phyloP scores from a whole-genome alignment of 192 early-diverging fungal genomes.

The Glomus cerebriforme region DNA sequence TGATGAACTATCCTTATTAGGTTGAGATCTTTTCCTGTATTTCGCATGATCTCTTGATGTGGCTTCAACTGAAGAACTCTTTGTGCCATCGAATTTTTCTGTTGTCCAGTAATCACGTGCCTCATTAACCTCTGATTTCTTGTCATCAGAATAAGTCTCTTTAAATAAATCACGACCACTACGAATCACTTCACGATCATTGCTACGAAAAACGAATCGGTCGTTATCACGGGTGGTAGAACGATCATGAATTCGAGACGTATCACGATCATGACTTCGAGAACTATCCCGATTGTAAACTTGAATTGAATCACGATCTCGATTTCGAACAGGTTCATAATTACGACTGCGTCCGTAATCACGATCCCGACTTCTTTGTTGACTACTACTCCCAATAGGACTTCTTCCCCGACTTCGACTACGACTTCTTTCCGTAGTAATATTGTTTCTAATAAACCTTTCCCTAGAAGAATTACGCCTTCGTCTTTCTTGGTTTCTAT shows the following conservation, averaged over 20 bases:
- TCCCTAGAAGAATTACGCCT: conserved; percentile 19
- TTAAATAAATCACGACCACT: background rate
- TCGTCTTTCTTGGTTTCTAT: background rate
- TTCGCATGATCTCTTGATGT: background rate
- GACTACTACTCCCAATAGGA: background rate
- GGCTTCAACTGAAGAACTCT: background rate
- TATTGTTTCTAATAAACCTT: background rate
- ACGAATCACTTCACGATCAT: background rate
- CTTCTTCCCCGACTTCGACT: conserved; percentile 20
- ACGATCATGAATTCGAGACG: background rate
- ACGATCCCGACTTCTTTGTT: conserved; percentile 8
- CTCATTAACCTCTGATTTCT: background rate
- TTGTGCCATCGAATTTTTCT: background rate
- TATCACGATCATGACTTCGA: conserved; percentile 12
- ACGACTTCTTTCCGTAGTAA: background rate
- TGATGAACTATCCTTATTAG: background rate
- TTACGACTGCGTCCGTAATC: background rate
- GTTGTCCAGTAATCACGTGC: background rate
- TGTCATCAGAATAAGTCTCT: background rate
- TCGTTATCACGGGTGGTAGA: background rate
- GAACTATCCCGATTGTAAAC: background rate
- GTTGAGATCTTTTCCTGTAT: background rate
- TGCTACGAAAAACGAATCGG: background rate
- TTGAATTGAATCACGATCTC: conserved; percentile 4
- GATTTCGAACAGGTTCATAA: background rate